phyloP scores from a whole-genome alignment of 805 yeast genomes.

The Metschnikowia koreensis region DNA sequence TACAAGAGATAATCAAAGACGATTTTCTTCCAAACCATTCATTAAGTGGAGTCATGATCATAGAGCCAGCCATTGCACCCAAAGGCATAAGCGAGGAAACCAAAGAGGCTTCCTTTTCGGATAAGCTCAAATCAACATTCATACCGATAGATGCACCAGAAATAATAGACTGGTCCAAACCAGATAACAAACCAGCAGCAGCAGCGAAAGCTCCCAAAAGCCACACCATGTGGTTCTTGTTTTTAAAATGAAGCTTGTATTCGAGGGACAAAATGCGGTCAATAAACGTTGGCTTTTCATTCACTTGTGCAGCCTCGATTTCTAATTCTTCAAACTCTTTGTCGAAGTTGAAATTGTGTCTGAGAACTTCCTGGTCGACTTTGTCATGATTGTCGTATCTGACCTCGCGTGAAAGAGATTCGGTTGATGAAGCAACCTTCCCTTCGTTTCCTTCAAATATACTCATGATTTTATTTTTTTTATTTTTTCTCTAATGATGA shows the following conservation, averaged over 20 bases:
- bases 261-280: conserved; percentile 39
- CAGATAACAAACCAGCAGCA: conserved; percentile 63
- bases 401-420: conserved; percentile 15
- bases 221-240: conserved; percentile 41
- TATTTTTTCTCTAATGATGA: too few species aligned
- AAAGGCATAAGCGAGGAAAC: conserved; percentile 64
- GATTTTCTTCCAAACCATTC: conserved; percentile 55
- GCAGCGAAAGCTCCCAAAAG: conserved; percentile 58
- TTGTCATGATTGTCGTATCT: conserved; percentile 21
- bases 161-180: conserved; percentile 65
- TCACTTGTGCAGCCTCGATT: conserved; percentile 27
- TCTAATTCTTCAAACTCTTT: conserved; percentile 36
- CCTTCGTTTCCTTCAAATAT: conserved; percentile 19
- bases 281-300: conserved; percentile 32
- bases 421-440: conserved; percentile 19
- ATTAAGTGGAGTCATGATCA: conserved; percentile 57
- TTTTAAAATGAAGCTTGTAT: conserved; percentile 40
- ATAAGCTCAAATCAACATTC: conserved; percentile 40
- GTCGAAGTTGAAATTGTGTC: conserved; percentile 34
- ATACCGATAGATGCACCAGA: conserved; percentile 60
- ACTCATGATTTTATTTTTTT: conserved; percentile 12
- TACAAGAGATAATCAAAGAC: conserved; percentile 54
- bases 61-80: conserved; percentile 65
- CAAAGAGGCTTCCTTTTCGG: conserved; percentile 47
- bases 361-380: conserved; percentile 28